Evolutionary conservation across 2,329 filamentous ascomycete species (phyloP).

Genomic region (Colletotrichum sp.): DNA sequence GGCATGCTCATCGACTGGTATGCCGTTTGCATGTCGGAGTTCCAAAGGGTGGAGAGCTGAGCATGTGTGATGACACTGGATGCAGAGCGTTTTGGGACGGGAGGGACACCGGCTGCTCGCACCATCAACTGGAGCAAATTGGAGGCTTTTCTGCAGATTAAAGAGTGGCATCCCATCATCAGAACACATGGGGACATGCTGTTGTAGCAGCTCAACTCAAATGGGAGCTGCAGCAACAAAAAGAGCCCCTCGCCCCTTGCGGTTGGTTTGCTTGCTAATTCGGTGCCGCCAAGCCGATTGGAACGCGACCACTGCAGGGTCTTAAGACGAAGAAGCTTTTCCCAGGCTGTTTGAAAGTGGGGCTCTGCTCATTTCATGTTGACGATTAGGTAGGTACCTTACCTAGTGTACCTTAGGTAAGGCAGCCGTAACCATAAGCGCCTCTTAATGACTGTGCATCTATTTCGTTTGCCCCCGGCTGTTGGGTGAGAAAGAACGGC

Average conservation of each 20-base stretch:
- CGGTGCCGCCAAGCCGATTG: not conserved
- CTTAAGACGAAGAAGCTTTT: not conserved
- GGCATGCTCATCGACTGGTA: not conserved
- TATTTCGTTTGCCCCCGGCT: not conserved
- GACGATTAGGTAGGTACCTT: not conserved
- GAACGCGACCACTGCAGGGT: not conserved
- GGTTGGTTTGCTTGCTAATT: not conserved
- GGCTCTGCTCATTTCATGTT: not conserved
- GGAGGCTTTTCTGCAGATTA: not conserved
- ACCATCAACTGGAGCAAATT: not conserved
- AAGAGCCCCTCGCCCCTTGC: not conserved
- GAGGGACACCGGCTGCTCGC: not conserved
- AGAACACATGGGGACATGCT: not conserved
- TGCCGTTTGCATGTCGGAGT: not conserved
- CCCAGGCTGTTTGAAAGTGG: not conserved
- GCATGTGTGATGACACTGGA: not conserved
- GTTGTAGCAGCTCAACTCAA: not conserved
- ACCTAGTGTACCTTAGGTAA: not conserved
- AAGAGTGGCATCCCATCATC: not conserved
- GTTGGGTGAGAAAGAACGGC: not conserved
- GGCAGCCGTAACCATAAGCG: not conserved
- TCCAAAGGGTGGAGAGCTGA: not conserved
- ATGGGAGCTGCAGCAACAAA: not conserved
- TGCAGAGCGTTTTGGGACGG: not conserved
- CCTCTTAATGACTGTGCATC: not conserved